A percentile compares a stretch with the other conserved stretches of the same genome.
phyloP scores from a whole-genome alignment of 208 protist species.

The Naegleria lovaniensis region DNA sequence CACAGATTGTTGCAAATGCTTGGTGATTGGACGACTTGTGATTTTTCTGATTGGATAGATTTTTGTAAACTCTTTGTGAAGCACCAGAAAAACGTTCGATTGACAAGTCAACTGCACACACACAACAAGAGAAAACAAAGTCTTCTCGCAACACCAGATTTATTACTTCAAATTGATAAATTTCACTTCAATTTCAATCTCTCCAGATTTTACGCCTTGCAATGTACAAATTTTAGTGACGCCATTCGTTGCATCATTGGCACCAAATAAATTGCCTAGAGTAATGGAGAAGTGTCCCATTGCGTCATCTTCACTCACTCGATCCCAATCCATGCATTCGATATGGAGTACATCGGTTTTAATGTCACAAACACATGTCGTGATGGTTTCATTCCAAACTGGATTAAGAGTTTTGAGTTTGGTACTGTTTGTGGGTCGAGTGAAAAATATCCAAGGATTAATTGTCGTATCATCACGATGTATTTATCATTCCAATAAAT shows the following conservation, averaged over 20 bases:
- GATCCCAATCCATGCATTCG: background rate
- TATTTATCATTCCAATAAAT: no score
- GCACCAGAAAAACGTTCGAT: no score
- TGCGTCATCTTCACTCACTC: background rate
- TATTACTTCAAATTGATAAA: background rate
- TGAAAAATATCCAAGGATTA: no score
- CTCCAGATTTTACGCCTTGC: background rate
- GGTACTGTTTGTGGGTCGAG: no score
- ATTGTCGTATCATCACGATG: no score
- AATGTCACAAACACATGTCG: background rate
- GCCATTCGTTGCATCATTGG: background rate
- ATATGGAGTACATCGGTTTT: conserved; percentile 16
- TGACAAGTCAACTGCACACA: no score
- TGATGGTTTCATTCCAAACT: conserved; percentile 10
- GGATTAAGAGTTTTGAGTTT: conserved; percentile 27
- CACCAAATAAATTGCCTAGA: background rate
- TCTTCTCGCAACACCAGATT: no score
- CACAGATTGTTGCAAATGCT: no score
- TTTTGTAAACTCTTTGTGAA: no score
- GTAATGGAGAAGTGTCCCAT: background rate
- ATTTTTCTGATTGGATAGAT: no score
- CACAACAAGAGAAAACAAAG: no score
- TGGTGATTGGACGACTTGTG: no score
- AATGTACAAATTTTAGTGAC: background rate
- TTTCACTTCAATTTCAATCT: background rate